Percentiles rank a stretch among this genome's conserved stretches.
Conservation (phyloP, 768 basidiomycete species). For the Crassisporium funariophilum region DNA sequence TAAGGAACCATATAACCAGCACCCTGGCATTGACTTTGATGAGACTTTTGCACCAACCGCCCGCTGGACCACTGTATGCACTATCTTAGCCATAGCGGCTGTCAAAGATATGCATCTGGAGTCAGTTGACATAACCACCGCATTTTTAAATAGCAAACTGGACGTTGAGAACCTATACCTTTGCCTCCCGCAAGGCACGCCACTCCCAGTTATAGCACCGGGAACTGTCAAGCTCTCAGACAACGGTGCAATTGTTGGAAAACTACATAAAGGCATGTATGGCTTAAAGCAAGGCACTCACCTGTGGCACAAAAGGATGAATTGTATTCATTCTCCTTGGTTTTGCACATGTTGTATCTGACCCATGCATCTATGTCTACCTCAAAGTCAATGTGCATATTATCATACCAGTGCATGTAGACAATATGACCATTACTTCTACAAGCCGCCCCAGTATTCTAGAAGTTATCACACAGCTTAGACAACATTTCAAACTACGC, state of each 20-base stretch:
- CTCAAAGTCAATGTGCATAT: conserved; percentile 12
- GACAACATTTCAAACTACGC: conserved; percentile 13
- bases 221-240: conserved; percentile 1
- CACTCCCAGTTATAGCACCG: conserved; percentile 1
- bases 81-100: conserved; percentile 33
- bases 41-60: too few relatives aligned
- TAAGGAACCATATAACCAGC: too few relatives aligned
- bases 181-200: conserved; percentile 22
- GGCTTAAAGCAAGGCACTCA: conserved; percentile 43
- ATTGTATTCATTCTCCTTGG: conserved; percentile 23
- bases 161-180: conserved; percentile 37
- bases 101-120: conserved; percentile 28
- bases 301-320: conserved; percentile 38
- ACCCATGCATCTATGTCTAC: conserved; percentile 26
- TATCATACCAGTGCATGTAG: conserved; percentile 33
- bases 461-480: conserved; percentile 9
- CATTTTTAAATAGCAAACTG: conserved; percentile 33
- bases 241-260: conserved; percentile 13
- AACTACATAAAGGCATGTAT: conserved; percentile 38
- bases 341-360: conserved; percentile 22
- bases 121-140: conserved; percentile 35
- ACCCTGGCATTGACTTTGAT: too few relatives aligned
- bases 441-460: conserved; percentile 1
- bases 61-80: conserved; percentile 24
- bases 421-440: conserved; percentile 25